Conservation (phyloP, 306 rosid species). For the Lagenaria siceraria region DNA sequence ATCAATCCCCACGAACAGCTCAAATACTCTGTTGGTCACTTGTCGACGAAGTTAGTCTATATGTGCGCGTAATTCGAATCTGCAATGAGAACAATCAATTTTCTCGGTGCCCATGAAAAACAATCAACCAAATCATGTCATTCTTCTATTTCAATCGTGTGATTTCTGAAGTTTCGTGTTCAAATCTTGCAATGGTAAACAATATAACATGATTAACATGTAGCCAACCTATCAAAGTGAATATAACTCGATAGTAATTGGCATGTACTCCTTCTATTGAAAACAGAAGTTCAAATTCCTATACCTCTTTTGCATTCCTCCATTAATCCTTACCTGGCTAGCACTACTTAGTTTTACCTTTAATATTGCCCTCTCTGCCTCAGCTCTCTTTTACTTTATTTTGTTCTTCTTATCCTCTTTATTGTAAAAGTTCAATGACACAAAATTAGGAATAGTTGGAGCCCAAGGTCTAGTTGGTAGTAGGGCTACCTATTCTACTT, state of each 20-base stretch:
- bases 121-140: neutral
- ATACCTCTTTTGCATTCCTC: neutral
- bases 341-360: neutral
- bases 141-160: neutral
- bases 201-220: neutral
- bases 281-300: too few species aligned
- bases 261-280: too few species aligned
- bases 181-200: neutral
- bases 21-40: neutral
- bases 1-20: neutral
- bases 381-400: neutral
- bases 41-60: neutral
- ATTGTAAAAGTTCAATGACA: neutral
- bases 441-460: neutral
- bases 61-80: conserved; percentile 4
- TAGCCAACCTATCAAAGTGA: neutral
- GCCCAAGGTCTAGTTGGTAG: neutral
- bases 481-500: neutral
- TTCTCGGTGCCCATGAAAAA: neutral
- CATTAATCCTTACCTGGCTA: neutral
- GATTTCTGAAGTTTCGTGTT: neutral
- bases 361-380: neutral
- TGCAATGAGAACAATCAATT: neutral
- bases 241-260: too few species aligned
- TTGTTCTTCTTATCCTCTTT: neutral